These are phyloP conservation scores for Lentinula novae-zelandiae DNA, from an alignment of 1,284 basidiomycete genomes.

Conservation along the genomic window DNA sequence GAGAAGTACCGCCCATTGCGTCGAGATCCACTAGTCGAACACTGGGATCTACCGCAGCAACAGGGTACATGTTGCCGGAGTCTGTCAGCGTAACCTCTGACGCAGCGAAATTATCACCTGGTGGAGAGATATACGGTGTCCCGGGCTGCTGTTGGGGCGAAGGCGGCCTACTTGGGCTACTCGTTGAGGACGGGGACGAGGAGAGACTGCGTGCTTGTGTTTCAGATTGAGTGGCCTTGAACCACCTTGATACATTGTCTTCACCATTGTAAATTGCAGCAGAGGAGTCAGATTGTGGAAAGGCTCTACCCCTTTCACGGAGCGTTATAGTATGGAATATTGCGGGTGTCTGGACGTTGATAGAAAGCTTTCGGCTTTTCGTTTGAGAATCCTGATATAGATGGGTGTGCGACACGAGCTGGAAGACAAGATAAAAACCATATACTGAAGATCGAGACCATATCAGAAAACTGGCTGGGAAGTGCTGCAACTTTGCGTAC, in stretches of 20 bases:
- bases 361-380: slow-evolving; percentile 37
- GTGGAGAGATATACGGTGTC: slow-evolving; percentile 8
- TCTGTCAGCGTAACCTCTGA: slow-evolving; percentile 7
- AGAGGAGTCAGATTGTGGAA: slow-evolving; percentile 1
- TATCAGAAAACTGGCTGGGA: background rate
- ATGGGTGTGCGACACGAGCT: slow-evolving; percentile 83
- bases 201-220: background rate
- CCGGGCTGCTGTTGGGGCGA: background rate
- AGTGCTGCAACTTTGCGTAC: slow-evolving; percentile 27
- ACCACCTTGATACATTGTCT: slow-evolving; percentile 5
- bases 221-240: background rate
- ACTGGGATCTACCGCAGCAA: slow-evolving; percentile 3
- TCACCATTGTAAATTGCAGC: slow-evolving; percentile 1
- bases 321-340: slow-evolving; percentile 16
- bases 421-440: slow-evolving; percentile 76
- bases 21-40: slow-evolving; percentile 12
- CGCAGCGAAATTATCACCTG: background rate
- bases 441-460: slow-evolving; percentile 48
- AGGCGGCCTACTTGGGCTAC: background rate
- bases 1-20: background rate
- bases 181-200: background rate
- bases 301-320: slow-evolving; percentile 1
- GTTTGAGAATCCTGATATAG: slow-evolving; percentile 63
- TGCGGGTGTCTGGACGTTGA: slow-evolving; percentile 28
- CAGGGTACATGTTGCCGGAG: background rate